Base-by-base conservation (phyloP, 768 basidiomycete genomes). In the Plicaturopsis crispa region DNA sequence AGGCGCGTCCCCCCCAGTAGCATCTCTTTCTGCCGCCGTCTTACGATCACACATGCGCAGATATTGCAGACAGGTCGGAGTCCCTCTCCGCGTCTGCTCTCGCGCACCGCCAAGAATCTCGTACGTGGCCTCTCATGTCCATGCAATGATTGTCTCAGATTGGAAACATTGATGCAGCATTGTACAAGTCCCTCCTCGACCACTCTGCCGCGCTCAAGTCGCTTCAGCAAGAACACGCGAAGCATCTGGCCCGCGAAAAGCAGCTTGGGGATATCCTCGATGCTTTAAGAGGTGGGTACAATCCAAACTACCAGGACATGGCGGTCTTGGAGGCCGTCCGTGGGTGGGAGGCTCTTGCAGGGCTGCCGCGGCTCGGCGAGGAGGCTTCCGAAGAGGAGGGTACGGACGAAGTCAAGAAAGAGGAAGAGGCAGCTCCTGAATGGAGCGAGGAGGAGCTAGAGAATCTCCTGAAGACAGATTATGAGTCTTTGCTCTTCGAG, bases 251-350 rank as follows among this genome's bases (percentile, higher is more conserved):
- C 42, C 81, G 83, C 36, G 80, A 93, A 52, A 74, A 74, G 43
- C 69, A 78, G 33, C 75, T 99, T 2, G 84, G 82, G 17, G 74
- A 80, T n/a, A 87, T 99, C 36, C 72, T 99, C 5, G 73, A 80
- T 41, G 67, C 80, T 20, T 74, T 99, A 8, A 74, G 88, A 16
- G 73, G 76, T 7, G 81, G 84, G 4, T 97, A 96, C 64, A 99
- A 99, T 57, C 94, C 94, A 12, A 99, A 99, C 58, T 97, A 97
- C 61, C 93, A 97, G 56, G 94, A 99, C 55, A 98, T 99, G 94
- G 92, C 91, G 2, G 94, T 98, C 34, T 75, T 96, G 20, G 93
- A 94, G 48, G 93, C 94, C 13, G 92, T 97, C 12, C 80, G 91
- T 33, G 93, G 92, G 11, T 98, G 88, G 81, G 87, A 91, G 54